Percentiles rank a stretch among this genome's conserved stretches.
Evolutionary conservation across 257 asterid genomes (phyloP).

Genomic region (Anisodus tanguticus): DNA sequence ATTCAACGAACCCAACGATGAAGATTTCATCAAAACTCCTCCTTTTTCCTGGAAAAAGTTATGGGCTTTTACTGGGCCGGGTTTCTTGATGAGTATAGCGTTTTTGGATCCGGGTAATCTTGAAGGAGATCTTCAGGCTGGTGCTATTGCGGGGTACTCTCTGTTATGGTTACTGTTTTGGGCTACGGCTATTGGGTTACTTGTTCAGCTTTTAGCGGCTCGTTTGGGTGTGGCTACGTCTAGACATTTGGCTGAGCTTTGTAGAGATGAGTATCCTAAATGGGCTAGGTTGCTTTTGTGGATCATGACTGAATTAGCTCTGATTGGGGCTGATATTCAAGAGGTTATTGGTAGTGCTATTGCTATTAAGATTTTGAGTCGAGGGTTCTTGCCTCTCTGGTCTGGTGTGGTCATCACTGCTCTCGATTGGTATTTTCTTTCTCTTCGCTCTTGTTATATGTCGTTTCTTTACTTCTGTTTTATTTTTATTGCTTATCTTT

Average conservation of each 20-base stretch:
- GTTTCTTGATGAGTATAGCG: constrained; percentile 80
- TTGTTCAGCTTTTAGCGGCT: constrained; percentile 75
- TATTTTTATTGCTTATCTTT: too few species aligned
- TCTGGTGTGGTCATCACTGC: constrained; percentile 80
- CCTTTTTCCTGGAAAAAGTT: constrained; percentile 84
- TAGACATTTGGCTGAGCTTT: constrained; percentile 73
- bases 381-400: constrained; percentile 70
- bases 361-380: constrained; percentile 70
- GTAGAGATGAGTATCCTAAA: constrained; percentile 78
- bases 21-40: constrained; percentile 49
- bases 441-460: background rate
- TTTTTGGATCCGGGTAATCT: constrained; percentile 86
- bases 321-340: constrained; percentile 81
- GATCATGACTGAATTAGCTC: constrained; percentile 80
- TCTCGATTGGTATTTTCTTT: constrained; percentile 59
- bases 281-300: constrained; percentile 78
- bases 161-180: constrained; percentile 77
- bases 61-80: constrained; percentile 87
- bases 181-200: constrained; percentile 80
- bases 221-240: constrained; percentile 83
- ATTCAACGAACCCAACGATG: constrained; percentile 56
- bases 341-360: constrained; percentile 89
- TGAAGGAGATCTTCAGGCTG: constrained; percentile 87
- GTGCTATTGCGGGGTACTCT: constrained; percentile 82
- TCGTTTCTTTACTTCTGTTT: too few species aligned